Evolutionary conservation across 768 basidiomycete genomes (phyloP), one percentile per base, ranked within the genome.

Genomic region (Tulasnella sp.): DNA sequence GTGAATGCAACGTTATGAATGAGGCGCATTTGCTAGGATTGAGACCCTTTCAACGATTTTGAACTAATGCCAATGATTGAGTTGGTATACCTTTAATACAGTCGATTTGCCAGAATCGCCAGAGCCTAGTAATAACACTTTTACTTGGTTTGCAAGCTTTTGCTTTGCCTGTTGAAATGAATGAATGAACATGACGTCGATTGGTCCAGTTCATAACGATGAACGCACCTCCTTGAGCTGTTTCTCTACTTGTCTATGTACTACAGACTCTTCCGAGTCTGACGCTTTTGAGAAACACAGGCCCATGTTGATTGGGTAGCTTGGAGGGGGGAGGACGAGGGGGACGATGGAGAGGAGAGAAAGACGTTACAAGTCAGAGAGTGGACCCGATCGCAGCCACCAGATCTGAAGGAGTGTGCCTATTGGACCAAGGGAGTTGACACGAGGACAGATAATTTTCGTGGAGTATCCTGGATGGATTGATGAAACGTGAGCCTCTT

Each of bases 81-180:
- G 16, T 25, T 53, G 43, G 29, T 63, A 37, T 55, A 82, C 83
- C 72, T 90, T 91, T 64, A 91, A 73, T 60, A 95, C 74, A 7
- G 91, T 95, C 5, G 84, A 87, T 66, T 95, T 96, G 20, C 91
- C 91, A 28, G 83, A 86, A 63, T 93, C 91, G 25, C 91, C 91
- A 37, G 91, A 91, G 37, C 91, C 91, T 33, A 96, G 72, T 22
- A 96, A 72, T 44, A 96, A 71, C 13, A 95, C 81, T 83, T 91
- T 47, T 3, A 40, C 53, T 34, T 53, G 51, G 31, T 37, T 45
- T 20, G 51, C n/a, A 29, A 44, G 32, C 27, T 44, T 29, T 4
- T 53, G 31, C 42, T 33, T 53, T 10, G 51, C 40, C 51, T 45
- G 41, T 1, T 12, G 31, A 9, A 19, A 8, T 9, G 43, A 16